Conservation (phyloP, 768 basidiomycete genomes). For the Suillus decipiens region DNA sequence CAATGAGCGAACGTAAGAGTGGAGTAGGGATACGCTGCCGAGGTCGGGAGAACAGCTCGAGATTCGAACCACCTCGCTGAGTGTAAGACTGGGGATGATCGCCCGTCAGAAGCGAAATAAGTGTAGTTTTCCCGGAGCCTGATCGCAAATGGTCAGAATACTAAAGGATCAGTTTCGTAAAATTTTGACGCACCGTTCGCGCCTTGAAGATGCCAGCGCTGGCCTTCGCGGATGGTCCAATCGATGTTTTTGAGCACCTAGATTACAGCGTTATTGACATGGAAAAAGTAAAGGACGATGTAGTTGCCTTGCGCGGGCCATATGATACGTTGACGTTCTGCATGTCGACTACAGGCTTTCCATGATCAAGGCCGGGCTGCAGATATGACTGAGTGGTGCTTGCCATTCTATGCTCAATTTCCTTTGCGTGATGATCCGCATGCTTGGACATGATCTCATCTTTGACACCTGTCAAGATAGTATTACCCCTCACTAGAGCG, state of each 20-base stretch:
- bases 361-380: slow-evolving; percentile 14
- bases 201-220: slow-evolving; percentile 90
- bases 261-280: not conserved
- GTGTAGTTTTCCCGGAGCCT: slow-evolving; percentile 96
- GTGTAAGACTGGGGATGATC: slow-evolving; percentile 96
- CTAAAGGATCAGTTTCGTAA: not conserved
- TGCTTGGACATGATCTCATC: slow-evolving; percentile 41
- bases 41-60: slow-evolving; percentile 62
- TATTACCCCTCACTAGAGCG: slow-evolving; percentile 50
- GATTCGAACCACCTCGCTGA: slow-evolving; percentile 46
- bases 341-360: slow-evolving; percentile 58
- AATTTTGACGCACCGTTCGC: slow-evolving; percentile 65
- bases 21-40: slow-evolving; percentile 71
- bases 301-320: slow-evolving; percentile 55
- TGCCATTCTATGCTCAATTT: not conserved
- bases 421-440: slow-evolving; percentile 14
- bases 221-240: slow-evolving; percentile 82
- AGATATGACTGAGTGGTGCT: not conserved
- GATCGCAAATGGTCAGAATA: not conserved
- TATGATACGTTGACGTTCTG: slow-evolving; percentile 72
- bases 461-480: slow-evolving; percentile 54
- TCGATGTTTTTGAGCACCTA: slow-evolving; percentile 76
- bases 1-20: slow-evolving; percentile 63
- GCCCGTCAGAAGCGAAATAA: slow-evolving; percentile 86
- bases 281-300: not conserved